Conservation (phyloP, 129 eudicot species). For the Escallonia herrerae region DNA sequence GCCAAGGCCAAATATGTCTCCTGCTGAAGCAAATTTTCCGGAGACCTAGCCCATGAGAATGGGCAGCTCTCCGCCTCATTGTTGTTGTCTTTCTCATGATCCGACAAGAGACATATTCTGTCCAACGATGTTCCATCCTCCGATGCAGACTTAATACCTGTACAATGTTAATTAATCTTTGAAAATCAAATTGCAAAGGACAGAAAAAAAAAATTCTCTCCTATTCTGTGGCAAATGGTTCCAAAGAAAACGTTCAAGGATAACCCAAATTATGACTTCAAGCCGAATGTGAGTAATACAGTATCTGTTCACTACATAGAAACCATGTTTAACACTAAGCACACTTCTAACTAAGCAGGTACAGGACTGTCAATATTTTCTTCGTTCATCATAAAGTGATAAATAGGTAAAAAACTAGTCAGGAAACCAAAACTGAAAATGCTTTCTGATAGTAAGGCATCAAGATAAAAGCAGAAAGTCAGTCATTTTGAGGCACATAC, state of each 20-base stretch:
- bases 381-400: too few species aligned
- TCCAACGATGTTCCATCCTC: conserved; percentile 26
- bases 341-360: too few species aligned
- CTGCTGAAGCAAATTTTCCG: conserved; percentile 69
- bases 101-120: conserved; percentile 24
- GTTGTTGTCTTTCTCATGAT: conserved; percentile 23
- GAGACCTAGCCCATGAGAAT: conserved; percentile 83
- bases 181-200: neutral
- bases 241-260: neutral
- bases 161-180: neutral
- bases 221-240: neutral
- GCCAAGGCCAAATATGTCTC: conserved; percentile 82
- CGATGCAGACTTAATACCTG: conserved; percentile 39
- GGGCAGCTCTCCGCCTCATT: conserved; percentile 59
- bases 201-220: too few species aligned
- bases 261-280: neutral
- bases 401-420: too few species aligned
- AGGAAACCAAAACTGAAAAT: too few species aligned
- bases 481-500: too few species aligned
- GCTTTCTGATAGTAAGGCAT: too few species aligned
- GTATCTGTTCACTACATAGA: too few species aligned
- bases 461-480: too few species aligned
- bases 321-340: too few species aligned
- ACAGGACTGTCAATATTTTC: too few species aligned
- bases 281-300: neutral